Conservation (phyloP, 805 yeast species). For the Saccharomycopsis fodiens region DNA sequence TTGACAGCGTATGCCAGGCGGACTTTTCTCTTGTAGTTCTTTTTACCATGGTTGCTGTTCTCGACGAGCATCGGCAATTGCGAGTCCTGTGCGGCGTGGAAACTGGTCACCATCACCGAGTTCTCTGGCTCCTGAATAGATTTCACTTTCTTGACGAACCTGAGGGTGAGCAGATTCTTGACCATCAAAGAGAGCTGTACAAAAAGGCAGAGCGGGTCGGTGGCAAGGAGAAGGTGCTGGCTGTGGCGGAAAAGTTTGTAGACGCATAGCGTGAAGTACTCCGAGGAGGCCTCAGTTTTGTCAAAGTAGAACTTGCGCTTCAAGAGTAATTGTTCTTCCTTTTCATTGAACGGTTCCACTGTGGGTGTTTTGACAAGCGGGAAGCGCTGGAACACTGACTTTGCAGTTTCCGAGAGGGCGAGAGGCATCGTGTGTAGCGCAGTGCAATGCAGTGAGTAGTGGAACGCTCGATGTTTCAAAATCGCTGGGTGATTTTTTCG, state of each 20-base stretch:
- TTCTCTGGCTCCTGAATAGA: slow-evolving; percentile 1
- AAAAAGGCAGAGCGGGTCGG: slow-evolving; percentile 20
- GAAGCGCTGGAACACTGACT: slow-evolving; percentile 1
- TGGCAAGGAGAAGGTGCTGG: slow-evolving; percentile 11
- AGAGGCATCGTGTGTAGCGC: no score
- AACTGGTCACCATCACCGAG: slow-evolving; percentile 28
- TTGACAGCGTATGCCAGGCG: slow-evolving; percentile 11
- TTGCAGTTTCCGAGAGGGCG: neutral
- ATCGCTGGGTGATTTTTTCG: no score
- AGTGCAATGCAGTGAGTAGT: no score
- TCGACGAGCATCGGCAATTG: slow-evolving; percentile 45
- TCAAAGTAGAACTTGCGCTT: neutral
- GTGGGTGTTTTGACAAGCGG: neutral
- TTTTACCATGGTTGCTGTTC: slow-evolving; percentile 24
- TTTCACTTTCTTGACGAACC: neutral
- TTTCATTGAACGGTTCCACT: neutral
- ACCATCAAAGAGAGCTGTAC: slow-evolving; percentile 9
- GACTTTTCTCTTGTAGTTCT: slow-evolving; percentile 1
- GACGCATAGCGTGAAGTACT: slow-evolving; percentile 13
- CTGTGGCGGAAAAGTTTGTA: slow-evolving; percentile 14
- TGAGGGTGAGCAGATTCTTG: slow-evolving; percentile 5
- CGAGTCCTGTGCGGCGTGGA: slow-evolving; percentile 37
- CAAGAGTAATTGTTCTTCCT: neutral
- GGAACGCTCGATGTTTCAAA: no score
- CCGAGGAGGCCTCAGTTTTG: neutral